Base-by-base conservation (phyloP, 169 alveolate genomes). In the Plasmodium knowlesi region DNA sequence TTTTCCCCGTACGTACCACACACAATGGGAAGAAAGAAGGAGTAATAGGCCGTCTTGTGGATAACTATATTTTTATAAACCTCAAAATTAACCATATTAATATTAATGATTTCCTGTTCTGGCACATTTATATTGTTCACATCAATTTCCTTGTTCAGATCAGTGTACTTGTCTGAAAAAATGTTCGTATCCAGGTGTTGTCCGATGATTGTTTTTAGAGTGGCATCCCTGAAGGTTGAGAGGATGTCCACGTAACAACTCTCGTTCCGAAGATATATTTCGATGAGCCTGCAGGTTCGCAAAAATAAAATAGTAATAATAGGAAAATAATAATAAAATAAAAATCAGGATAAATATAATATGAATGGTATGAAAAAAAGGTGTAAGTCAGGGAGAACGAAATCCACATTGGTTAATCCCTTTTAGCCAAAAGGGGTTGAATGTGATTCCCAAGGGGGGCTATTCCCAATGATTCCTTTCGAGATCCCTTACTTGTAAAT, bases 131-230 rank as follows among this genome's bases (percentile, higher is more conserved):
- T 79, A 79, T 79, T 79, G 41, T 79, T 39, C 5, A 78, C 46
- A 41, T 88, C 74, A 25, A 88, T 78, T 3, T 41, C 53, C 37
- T 25, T 67, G 30, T 79, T 12, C 71, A 37, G 19, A 8, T 88
- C 84, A 8, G 89, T 37, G 50, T 88, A 88, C 50, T 88, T 88
- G 19, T 88, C 50, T 2, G 94, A 88, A 79, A 88, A 88, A 34
- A 88, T 88, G 73, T 96, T 94, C 8, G 97, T 94, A 81, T 96
- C 98, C 76, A 96, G 78, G 80, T 95, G 97, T 32, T 96, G 98
- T 3, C 98, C 98, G 30, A 96, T 85, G 34, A 96, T 95, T 28
- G 98, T 96, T 22, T 92, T 92, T 96, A 96, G 92, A 8, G 97
- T 92, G 8, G 92, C 96, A 57, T 94, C 93, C n/a, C 92, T 86